Percentiles rank a stretch among this genome's conserved stretches.
Evolutionary conservation across 345 rosid species (phyloP).

Genomic region (Heritiera littoralis): DNA sequence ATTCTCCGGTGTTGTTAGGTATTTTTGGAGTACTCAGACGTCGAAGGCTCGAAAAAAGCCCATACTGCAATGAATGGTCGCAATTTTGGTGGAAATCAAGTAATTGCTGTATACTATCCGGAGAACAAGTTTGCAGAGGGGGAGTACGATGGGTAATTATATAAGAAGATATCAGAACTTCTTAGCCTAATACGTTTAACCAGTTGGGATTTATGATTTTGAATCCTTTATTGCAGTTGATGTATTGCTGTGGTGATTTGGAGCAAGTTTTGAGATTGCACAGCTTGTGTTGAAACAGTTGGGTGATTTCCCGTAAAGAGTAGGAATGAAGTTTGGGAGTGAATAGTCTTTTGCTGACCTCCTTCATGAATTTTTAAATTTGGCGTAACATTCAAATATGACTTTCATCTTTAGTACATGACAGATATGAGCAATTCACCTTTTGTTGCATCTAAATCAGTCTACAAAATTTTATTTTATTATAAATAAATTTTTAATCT

Average conservation of each 20-base stretch:
- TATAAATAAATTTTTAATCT: no score
- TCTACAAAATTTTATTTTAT: no score
- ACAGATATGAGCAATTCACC: no score
- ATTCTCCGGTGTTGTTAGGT: conserved; percentile 45
- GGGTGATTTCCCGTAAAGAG: no score
- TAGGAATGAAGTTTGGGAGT: no score
- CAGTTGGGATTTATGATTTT: neutral
- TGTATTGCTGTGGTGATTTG: neutral
- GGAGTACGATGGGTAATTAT: conserved; percentile 64
- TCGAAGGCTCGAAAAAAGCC: conserved; percentile 72
- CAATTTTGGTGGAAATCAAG: conserved; percentile 87
- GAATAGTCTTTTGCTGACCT: no score
- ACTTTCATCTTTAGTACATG: no score
- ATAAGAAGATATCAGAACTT: neutral
- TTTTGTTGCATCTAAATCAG: no score
- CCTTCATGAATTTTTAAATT: no score
- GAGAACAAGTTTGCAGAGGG: conserved; percentile 77
- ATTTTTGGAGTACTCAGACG: conserved; percentile 82
- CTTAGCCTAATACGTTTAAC: neutral
- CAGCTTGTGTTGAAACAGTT: no score
- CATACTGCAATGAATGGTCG: conserved; percentile 80
- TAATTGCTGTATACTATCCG: conserved; percentile 71
- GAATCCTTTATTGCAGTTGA: neutral
- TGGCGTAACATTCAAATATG: no score
- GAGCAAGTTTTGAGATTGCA: neutral